Evolutionary conservation across 441 rosid genomes (phyloP), one percentile per base, ranked within the genome.

Genomic region (Sinapis alba): DNA sequence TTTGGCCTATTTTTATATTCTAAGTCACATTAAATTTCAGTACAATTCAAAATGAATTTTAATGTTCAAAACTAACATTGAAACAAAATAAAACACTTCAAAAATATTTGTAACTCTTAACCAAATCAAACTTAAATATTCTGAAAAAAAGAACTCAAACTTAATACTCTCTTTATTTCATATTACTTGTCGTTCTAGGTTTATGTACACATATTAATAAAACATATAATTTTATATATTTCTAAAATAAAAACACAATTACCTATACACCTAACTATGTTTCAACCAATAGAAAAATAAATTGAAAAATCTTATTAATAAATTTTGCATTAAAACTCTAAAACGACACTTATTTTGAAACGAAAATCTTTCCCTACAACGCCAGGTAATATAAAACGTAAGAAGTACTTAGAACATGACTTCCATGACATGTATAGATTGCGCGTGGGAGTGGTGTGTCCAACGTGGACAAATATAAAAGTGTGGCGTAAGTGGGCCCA

Each of bases 361-460:
- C n/a, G n/a, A n/a, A n/a, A n/a, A n/a, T n/a, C n/a, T n/a, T n/a
- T n/a, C n/a, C n/a, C n/a, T n/a, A n/a, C n/a, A n/a, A n/a, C n/a
- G n/a, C n/a, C n/a, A n/a, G n/a, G n/a, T n/a, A n/a, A n/a, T n/a
- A n/a, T n/a, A n/a, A n/a, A n/a, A n/a, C n/a, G n/a, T n/a, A n/a
- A n/a, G n/a, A n/a, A n/a, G n/a, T n/a, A n/a, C n/a, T n/a, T 18
- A 50, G 11, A 50, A 50, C 56, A 50, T 56, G 30, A 23, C 28
- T 12, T 2, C 30, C 28, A 56, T 56, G 21, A 50, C 34, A 34
- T 53, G 19, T 38, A n/a, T 5, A 34, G 16, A 34, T 50, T 62
- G 51, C 69, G 74, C 70, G 45, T 75, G 64, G 60, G 20, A 38
- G 59, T 10, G 34, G 50, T 62, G 50, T 62, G 20, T 76, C 61